Evolutionary conservation across 2,329 filamentous ascomycete genomes (phyloP).

Genomic region (Alternaria consortialis): DNA sequence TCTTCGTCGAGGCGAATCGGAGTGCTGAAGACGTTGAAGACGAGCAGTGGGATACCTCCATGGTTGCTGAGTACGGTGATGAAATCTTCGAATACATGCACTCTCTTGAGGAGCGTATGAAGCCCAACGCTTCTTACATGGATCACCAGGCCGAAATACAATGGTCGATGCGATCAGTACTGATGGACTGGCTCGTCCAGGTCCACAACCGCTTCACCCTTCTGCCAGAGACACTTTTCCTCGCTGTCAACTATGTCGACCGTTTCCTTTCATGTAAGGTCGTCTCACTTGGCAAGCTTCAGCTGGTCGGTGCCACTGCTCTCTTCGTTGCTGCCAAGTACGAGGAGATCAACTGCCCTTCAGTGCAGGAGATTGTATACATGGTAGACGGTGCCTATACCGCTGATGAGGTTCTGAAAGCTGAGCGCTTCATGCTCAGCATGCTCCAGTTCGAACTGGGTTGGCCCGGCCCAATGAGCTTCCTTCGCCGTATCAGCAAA

Average conservation of each 20-base stretch:
- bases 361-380: conserved; percentile 93
- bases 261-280: conserved; percentile 95
- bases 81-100: conserved; percentile 96
- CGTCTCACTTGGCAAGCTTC: conserved; percentile 92
- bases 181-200: conserved; percentile 98
- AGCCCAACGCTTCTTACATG: conserved; percentile 95
- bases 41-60: conserved; percentile 91
- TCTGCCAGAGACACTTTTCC: conserved; percentile 92
- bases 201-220: conserved; percentile 92
- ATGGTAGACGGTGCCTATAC: conserved; percentile 96
- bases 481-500: conserved; percentile 95
- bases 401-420: conserved; percentile 92
- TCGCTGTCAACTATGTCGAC: conserved; percentile 96
- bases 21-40: conserved; percentile 82
- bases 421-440: conserved; percentile 96
- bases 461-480: conserved; percentile 99
- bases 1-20: conserved; percentile 71
- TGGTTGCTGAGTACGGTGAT: conserved; percentile 96
- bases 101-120: conserved; percentile 84
- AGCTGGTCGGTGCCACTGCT: conserved; percentile 94
- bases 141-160: conserved; percentile 96
- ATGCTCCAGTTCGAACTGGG: conserved; percentile 96
- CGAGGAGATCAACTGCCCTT: conserved; percentile 98
- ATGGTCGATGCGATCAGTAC: conserved; percentile 96
- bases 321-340: conserved; percentile 97